A percentile compares a stretch with the other conserved stretches of the same genome.
Conservation (phyloP, 1,284 basidiomycete genomes). For the Chalciporus piperatoides region DNA sequence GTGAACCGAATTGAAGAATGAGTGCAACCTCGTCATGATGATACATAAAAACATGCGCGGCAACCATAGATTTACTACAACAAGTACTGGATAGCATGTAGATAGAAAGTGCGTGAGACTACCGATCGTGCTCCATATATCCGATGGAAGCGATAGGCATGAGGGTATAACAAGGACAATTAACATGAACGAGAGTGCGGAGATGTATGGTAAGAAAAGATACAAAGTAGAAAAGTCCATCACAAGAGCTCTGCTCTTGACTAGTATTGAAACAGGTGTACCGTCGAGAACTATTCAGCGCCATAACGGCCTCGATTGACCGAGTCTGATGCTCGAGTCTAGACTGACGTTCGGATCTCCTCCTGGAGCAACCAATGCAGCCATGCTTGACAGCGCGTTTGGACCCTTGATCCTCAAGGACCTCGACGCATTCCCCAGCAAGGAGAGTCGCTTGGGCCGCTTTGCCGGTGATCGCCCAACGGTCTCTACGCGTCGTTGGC, state of each 20-base stretch:
- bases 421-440: slow-evolving; percentile 37
- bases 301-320: slow-evolving; percentile 27
- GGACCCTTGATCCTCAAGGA: slow-evolving; percentile 30
- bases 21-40: slow-evolving; percentile 15
- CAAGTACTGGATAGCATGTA: slow-evolving; percentile 25
- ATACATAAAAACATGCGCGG: slow-evolving; percentile 21
- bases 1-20: background rate
- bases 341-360: slow-evolving; percentile 25
- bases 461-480: slow-evolving; percentile 58
- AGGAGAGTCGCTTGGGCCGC: slow-evolving; percentile 57
- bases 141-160: slow-evolving; percentile 12
- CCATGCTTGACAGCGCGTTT: slow-evolving; percentile 17
- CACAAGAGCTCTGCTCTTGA: slow-evolving; percentile 15
- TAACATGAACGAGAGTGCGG: slow-evolving; percentile 1
- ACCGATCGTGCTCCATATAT: slow-evolving; percentile 10
- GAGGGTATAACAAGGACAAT: slow-evolving; percentile 23
- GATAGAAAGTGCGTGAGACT: slow-evolving; percentile 3
- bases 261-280: slow-evolving; percentile 7
- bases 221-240: slow-evolving; percentile 19
- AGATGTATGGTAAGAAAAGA: slow-evolving; percentile 10
- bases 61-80: slow-evolving; percentile 25
- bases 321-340: slow-evolving; percentile 24
- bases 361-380: slow-evolving; percentile 21
- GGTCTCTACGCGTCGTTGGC: slow-evolving; percentile 40
- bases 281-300: slow-evolving; percentile 16